Evolutionary conservation across 257 asterid genomes (phyloP), one percentile per base, ranked within the genome.

Genomic region (Galeopsis tetrahit): DNA sequence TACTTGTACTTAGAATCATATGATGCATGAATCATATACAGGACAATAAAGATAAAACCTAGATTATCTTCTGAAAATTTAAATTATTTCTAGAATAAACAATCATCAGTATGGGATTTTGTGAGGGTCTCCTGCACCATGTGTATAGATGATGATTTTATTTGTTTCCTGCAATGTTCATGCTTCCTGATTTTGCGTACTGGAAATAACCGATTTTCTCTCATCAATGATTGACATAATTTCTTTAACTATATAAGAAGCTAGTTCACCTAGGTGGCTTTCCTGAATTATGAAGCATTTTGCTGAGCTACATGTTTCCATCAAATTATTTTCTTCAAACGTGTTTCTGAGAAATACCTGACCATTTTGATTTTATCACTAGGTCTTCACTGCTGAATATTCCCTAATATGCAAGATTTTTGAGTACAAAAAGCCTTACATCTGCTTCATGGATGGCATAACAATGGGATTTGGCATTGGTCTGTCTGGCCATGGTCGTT

Each of bases 391-490:
- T 62, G 97, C 98, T 15, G 98, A 94, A 76, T 94, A 94, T 83
- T 87, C 98, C 51, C 81, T 91, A 36, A 91, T 94, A 74, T 94
- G 98, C 88, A 94, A 94, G 76, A 94, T 94, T 8, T 86, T 35
- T 72, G 96, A 83, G 70, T 91, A 91, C 84, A 91, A 85, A 82
- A 94, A 94, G 90, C 98, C 97, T 75, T 94, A 89, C 73, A 85
- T 94, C 81, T 79, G 86, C 83, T 88, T 91, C 84, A 94, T 94
- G 97, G 99, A 94, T 85, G 99, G 99, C 63, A 81, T 93, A 60
- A 93, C 98, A 42, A 93, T 93, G 98, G 98, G 98, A 48, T 93
- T 93, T 79, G 98, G 98, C 48, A 88, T 93, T 79, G 98, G 97
- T 40, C 86, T 93, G 57, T 93, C 94, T 75, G 96, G 98, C 71